These are phyloP conservation scores for Paraurostyla sp. DNA, from an alignment of 73 alveolate genomes.

Conservation along the genomic window DNA sequence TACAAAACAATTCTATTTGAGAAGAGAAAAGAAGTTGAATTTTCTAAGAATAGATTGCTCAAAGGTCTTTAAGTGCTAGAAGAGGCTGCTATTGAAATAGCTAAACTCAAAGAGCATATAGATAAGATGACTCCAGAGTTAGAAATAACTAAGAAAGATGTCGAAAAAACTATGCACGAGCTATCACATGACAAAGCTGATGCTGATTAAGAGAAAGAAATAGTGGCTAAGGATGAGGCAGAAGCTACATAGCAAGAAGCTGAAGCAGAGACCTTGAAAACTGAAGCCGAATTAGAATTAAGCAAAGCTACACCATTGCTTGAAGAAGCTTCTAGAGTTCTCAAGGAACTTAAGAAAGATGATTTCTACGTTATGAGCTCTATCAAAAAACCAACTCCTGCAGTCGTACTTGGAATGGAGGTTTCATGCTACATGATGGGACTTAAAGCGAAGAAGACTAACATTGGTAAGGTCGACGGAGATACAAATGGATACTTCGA, in stretches of 20 bases:
- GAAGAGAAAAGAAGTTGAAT: constrained; percentile 91
- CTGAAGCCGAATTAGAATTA: constrained; percentile 93
- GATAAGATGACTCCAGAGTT: constrained; percentile 96
- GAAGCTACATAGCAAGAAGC: constrained; percentile 95
- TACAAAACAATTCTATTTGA: constrained; percentile 84
- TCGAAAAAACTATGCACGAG: constrained; percentile 91
- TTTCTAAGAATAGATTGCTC: constrained; percentile 87
- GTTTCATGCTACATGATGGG: constrained; percentile 89
- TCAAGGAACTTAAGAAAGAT: constrained; percentile 90
- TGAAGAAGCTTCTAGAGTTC: constrained; percentile 91
- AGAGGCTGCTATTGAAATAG: constrained; percentile 96
- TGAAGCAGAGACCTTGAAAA: constrained; percentile 94
- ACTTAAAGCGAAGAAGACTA: constrained; percentile 85
- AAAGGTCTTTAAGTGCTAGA: constrained; percentile 95
- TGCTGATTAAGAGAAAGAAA: constrained; percentile 89
- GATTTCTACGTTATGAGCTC: constrained; percentile 92
- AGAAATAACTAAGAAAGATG: constrained; percentile 95
- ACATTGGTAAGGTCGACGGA: constrained; percentile 80
- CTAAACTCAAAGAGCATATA: constrained; percentile 87
- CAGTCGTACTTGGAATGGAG: constrained; percentile 95
- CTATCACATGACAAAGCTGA: constrained; percentile 94
- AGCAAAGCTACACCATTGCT: constrained; percentile 94
- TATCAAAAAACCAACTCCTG: constrained; percentile 92
- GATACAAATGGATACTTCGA: constrained; percentile 94
- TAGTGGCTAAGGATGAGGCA: constrained; percentile 93